Evolutionary conservation across 306 rosid genomes (phyloP), one percentile per base, ranked within the genome.

Genomic region (Boehmeria nivea): DNA sequence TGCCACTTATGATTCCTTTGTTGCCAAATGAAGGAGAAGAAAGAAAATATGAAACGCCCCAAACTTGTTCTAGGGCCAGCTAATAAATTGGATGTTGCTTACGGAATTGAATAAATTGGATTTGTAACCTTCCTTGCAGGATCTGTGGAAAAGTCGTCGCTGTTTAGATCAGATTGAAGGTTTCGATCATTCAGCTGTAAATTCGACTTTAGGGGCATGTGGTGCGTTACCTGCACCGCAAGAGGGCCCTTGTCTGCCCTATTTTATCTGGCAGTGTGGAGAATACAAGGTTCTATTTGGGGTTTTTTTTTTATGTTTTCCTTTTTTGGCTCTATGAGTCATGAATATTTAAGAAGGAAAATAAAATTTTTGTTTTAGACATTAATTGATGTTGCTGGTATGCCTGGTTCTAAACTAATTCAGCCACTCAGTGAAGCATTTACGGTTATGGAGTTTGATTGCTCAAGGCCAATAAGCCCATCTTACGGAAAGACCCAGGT

Each of bases 371-470:
- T 65, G 47, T 28, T 72, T 37, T 17, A 3, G 46, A 40, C 43
- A 43, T 44, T 25, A 44, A 20, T 25, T 43, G 7, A 38, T 53
- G 51, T 59, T 24, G 39, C 51, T 47, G 50, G 53, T 47, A 57
- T 10, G 2, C 23, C 37, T 60, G 27, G 26, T 7, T 59, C 24
- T 11, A 68, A 55, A 63, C 63, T 38, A 16, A 76, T 73, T 67
- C 91, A 90, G 98, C 81, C 80, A 70, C 94, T 90, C 59, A 82
- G 95, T 68, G 84, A 76, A 72, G 67, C 65, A 63, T 74, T 72
- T 75, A 72, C 76, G 34, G 36, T 87, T 49, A 80, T 87, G 94
- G 95, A 84, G 79, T 90, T 90, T 64, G 98, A 87, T 78, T 90
- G 67, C 78, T 74, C 82, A 40, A 84, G 80, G 61, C 78, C 72